Conservation (phyloP, 768 basidiomycete species). For the Mycena galopus region DNA sequence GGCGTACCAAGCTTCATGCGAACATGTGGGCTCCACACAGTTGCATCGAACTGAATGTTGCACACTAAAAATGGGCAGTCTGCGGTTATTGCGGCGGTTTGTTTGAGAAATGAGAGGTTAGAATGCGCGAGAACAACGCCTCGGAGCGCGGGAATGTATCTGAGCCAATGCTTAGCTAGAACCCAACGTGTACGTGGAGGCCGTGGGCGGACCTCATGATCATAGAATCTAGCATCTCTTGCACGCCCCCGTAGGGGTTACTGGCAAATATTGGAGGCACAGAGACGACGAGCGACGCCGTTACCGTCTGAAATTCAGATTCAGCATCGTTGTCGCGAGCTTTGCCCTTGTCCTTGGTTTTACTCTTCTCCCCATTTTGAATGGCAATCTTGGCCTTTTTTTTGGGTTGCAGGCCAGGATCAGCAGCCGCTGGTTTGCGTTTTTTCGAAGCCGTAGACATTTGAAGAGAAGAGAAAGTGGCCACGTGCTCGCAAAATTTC, state of each 20-base stretch:
- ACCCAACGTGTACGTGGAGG: not conserved
- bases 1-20: conserved; percentile 83
- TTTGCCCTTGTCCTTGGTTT: conserved; percentile 55
- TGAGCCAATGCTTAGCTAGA: conserved; percentile 45
- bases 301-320: conserved; percentile 71
- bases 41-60: conserved; percentile 82
- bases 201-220: conserved; percentile 82
- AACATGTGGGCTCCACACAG: conserved; percentile 89
- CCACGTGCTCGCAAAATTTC: conserved; percentile 4
- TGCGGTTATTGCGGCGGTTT: conserved; percentile 75
- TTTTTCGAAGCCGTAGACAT: conserved; percentile 55
- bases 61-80: conserved; percentile 91
- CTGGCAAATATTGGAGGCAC: conserved; percentile 86
- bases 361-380: conserved; percentile 47
- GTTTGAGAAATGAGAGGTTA: conserved; percentile 74
- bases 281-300: conserved; percentile 77
- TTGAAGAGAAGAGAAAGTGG: not conserved
- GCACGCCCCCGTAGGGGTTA: conserved; percentile 79
- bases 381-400: conserved; percentile 51
- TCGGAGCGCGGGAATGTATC: conserved; percentile 88
- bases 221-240: conserved; percentile 95
- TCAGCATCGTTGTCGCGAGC: conserved; percentile 45
- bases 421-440: conserved; percentile 56
- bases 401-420: conserved; percentile 46
- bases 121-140: conserved; percentile 93